Evolutionary conservation across 371 early-diverging fungal genomes (phyloP).

Genomic region (Mortierella polycephala): DNA sequence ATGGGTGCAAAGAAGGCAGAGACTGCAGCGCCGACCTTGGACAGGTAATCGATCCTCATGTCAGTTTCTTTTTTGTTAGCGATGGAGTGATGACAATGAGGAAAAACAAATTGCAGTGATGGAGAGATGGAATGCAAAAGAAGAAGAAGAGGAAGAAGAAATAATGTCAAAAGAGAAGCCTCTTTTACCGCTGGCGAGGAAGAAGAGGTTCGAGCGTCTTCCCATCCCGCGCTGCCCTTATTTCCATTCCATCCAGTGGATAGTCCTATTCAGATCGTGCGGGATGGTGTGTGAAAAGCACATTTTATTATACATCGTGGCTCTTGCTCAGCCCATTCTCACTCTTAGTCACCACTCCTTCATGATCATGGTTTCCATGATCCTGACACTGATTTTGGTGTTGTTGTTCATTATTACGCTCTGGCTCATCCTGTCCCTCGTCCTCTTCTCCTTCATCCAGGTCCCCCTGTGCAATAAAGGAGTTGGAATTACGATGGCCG

Average conservation of each 20-base stretch:
- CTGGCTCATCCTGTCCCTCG: slow-evolving; percentile 6
- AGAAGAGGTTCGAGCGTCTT: neutral
- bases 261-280: too few species aligned
- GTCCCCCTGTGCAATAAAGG: slow-evolving; percentile 11
- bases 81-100: neutral
- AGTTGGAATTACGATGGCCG: slow-evolving; percentile 11
- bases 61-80: neutral
- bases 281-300: too few species aligned
- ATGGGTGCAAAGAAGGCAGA: slow-evolving; percentile 38
- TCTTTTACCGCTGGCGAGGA: neutral
- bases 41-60: slow-evolving; percentile 45
- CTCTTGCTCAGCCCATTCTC: neutral
- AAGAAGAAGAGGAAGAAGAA: neutral
- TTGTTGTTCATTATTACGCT: slow-evolving; percentile 4
- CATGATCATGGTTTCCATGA: neutral
- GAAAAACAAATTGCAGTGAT: neutral
- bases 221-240: too few species aligned
- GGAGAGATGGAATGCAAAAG: neutral
- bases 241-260: too few species aligned
- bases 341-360: neutral
- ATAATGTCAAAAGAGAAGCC: neutral
- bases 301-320: too few species aligned
- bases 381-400: neutral
- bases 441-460: slow-evolving; percentile 20
- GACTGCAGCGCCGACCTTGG: slow-evolving; percentile 40